Conservation (phyloP, 495 filamentous ascomycete species). For the Immersiella caudata region DNA sequence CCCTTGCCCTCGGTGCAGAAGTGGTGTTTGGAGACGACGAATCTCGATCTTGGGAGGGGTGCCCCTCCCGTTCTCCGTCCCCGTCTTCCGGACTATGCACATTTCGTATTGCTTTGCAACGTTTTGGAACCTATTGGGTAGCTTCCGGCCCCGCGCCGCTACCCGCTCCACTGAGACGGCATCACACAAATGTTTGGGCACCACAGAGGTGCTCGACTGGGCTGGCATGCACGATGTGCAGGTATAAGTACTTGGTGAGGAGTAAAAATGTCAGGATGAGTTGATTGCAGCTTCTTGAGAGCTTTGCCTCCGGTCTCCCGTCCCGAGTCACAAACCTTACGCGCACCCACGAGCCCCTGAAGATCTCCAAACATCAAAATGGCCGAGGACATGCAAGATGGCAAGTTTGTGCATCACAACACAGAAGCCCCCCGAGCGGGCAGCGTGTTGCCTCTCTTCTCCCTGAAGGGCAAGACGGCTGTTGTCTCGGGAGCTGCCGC, state of each 20-base stretch:
- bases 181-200: neutral
- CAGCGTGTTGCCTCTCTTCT: conserved; percentile 77
- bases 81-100: neutral
- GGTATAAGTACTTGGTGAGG: neutral
- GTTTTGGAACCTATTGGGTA: neutral
- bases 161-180: conserved; percentile 9
- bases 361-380: conserved; percentile 26
- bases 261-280: neutral
- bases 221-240: neutral
- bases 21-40: neutral
- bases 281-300: neutral
- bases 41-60: neutral
- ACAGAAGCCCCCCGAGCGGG: conserved; percentile 61
- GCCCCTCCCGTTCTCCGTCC: neutral
- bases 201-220: neutral
- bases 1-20: neutral
- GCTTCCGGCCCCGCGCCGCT: conserved; percentile 1
- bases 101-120: neutral
- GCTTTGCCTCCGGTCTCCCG: neutral
- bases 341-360: neutral
- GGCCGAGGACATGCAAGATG: conserved; percentile 52
- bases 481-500: conserved; percentile 81
- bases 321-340: neutral
- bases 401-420: conserved; percentile 62
- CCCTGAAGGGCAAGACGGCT: conserved; percentile 79